Evolutionary conservation across 2,329 filamentous ascomycete species (phyloP).

Genomic region (Aspergillus sp.): DNA sequence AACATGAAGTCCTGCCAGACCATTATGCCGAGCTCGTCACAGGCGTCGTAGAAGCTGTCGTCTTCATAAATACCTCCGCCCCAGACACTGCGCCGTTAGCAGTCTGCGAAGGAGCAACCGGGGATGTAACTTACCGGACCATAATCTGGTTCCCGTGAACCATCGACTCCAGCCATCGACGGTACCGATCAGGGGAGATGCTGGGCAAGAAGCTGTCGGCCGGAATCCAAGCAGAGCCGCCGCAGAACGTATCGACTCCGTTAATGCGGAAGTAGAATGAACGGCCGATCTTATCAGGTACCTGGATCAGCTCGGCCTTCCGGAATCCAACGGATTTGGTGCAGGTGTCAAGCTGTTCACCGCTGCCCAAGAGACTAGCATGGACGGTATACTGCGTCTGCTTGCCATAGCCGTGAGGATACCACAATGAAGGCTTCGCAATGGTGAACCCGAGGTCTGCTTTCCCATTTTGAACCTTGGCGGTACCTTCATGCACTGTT

Average conservation of each 20-base stretch:
- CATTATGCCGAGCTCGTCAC: conserved; percentile 67
- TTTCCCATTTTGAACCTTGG: conserved; percentile 9
- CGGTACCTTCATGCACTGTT: conserved; percentile 28
- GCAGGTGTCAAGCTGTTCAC: conserved; percentile 34
- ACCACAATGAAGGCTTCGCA: conserved; percentile 47
- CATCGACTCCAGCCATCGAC: conserved; percentile 52
- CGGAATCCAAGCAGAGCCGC: conserved; percentile 59
- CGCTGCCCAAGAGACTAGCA: conserved; percentile 31
- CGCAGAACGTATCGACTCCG: conserved; percentile 54
- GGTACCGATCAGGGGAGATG: conserved; percentile 45
- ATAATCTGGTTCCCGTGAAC: conserved; percentile 54
- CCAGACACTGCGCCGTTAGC: conserved; percentile 44
- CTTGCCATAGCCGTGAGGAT: conserved; percentile 50
- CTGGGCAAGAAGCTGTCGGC: conserved; percentile 52
- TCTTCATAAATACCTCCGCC: conserved; percentile 72
- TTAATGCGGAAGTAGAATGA: conserved; percentile 59
- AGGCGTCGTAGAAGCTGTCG: conserved; percentile 63
- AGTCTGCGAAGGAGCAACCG: conserved; percentile 7
- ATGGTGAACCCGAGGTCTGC: conserved; percentile 23
- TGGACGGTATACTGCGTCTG: conserved; percentile 49
- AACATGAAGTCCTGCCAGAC: conserved; percentile 92
- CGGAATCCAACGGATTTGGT: conserved; percentile 48
- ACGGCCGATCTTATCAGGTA: conserved; percentile 46
- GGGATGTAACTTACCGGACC: conserved; percentile 32
- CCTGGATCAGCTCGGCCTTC: conserved; percentile 36